phyloP scores from a whole-genome alignment of 129 eudicot genomes.

The Centrapalus pauciflorus region DNA sequence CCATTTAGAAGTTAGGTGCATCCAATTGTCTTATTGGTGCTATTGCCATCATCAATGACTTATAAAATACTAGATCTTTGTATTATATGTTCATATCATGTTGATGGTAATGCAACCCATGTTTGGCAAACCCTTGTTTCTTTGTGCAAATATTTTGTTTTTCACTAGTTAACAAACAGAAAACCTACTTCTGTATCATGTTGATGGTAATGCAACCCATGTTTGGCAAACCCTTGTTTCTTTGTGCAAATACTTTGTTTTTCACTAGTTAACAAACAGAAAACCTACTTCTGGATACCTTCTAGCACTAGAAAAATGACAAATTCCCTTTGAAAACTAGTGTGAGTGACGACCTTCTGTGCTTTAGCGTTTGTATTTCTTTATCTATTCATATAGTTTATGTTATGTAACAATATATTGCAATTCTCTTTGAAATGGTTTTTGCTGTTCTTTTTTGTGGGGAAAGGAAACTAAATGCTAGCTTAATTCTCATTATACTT shows the following conservation, averaged over 20 bases:
- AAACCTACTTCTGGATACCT: not conserved
- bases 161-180: not conserved
- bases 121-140: not conserved
- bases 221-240: not conserved
- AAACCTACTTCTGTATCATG: not conserved
- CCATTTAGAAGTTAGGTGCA: not conserved
- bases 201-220: not conserved
- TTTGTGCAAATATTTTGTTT: not conserved
- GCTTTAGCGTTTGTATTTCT: not conserved
- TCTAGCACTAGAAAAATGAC: not conserved
- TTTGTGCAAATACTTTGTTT: not conserved
- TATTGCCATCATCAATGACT: not conserved
- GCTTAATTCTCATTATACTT: constrained; percentile 10
- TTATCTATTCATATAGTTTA: not conserved
- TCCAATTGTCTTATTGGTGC: not conserved
- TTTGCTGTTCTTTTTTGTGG: not conserved
- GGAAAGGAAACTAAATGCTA: not conserved
- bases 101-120: not conserved
- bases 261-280: not conserved
- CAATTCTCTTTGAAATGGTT: not conserved
- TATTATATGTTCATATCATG: not conserved
- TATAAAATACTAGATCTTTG: not conserved
- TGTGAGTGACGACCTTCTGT: not conserved
- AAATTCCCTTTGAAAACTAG: not conserved
- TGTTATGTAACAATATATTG: not conserved